Base-by-base conservation (phyloP, 768 basidiomycete species). In the Phallus indusiatus region DNA sequence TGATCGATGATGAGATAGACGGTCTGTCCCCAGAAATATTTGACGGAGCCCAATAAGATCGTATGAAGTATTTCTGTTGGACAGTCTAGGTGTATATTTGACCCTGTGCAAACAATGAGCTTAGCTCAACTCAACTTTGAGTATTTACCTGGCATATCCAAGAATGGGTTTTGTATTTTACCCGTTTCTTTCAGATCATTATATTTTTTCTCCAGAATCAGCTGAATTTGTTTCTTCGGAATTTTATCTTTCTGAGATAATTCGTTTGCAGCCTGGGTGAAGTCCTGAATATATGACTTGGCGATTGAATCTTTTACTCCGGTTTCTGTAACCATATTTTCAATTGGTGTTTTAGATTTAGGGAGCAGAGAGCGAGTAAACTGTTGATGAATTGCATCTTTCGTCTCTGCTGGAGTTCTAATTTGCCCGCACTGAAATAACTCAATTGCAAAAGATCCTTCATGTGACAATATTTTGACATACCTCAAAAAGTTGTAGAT, bases 1-100 rank as follows among this genome's bases (percentile, higher is more conserved):
- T 18, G 21, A 48, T 70, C 70, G 6, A 70, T 67, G 0, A 73
- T 64, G 0, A 69, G 47, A 14, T 37, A 66, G 0, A 62, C 68
- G 20, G 70, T 67, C 0, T 54, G 66, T 14, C 55, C 20, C 61
- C 61, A 61, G 17, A 61, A 60, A 24, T 61, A 61, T 28, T 60
- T 60, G 11, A 60, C 56, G 3, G 58, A 10, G 1, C 61, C 61
- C n/a, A 61, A 42, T 1, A 61, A 21, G 21, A 61, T 54, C 3
- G 57, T 59, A 18, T 61, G 61, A 6, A 61, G 51, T 2, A 61
- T 60, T 37, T 61, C 61, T 11, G 42, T 37, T 5, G 51, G 51
- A 22, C 36, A 24, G n/a, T 51, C 52, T 16, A 8, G n/a, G 20
- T 59, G 58, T 17, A 21, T 18, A 37, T 51, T 16, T 7, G 35